Conservation (phyloP, 208 protist genomes). For the Leishmania arabica region DNA sequence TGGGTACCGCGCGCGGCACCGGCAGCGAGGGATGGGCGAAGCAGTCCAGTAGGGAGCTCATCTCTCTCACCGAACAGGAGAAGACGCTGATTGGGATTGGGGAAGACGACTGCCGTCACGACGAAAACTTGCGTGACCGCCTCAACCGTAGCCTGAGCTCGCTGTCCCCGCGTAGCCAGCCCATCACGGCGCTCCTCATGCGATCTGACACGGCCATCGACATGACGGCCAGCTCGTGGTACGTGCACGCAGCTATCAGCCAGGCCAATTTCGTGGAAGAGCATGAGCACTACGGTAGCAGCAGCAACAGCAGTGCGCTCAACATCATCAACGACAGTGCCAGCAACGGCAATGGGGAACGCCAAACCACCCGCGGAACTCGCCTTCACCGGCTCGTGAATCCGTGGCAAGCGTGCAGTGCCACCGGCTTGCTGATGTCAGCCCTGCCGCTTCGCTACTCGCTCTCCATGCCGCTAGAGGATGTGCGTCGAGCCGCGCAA, state of each 20-base stretch:
- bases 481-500: constrained; percentile 15
- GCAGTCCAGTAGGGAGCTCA: neutral
- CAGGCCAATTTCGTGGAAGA: constrained; percentile 7
- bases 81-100: neutral
- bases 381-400: neutral
- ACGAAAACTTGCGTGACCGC: neutral
- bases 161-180: neutral
- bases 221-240: constrained; percentile 19
- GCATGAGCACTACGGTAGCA: constrained; percentile 1
- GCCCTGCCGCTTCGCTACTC: constrained; percentile 20
- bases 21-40: neutral
- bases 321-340: neutral
- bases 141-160: neutral
- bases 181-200: constrained; percentile 40
- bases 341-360: neutral
- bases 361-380: no score
- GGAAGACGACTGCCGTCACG: no score
- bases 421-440: neutral
- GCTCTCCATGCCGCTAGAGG: constrained; percentile 11
- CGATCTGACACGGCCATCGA: constrained; percentile 53
- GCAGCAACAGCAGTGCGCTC: neutral
- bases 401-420: constrained; percentile 14
- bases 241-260: constrained; percentile 1
- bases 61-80: neutral
- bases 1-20: neutral